These are phyloP conservation scores for Oryza australiensis DNA, from an alignment of 176 grass and related monocot species.

Conservation along the genomic window DNA sequence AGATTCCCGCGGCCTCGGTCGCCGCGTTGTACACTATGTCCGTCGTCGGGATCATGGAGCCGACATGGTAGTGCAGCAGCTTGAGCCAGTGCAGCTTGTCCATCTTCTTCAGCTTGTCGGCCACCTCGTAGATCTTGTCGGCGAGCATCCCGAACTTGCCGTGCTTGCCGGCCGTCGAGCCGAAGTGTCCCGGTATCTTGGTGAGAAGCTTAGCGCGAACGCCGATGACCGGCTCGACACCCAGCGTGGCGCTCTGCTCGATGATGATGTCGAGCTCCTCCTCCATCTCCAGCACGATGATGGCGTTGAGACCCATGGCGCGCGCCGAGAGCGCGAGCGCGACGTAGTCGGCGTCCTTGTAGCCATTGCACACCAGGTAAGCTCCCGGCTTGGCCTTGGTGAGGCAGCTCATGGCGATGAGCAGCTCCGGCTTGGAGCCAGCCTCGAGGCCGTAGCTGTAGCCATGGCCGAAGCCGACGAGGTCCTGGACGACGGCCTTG, in stretches of 20 bases:
- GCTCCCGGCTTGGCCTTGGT: constrained; percentile 6
- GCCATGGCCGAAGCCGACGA: background rate
- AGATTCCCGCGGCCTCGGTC: constrained; percentile 17
- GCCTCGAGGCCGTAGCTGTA: constrained; percentile 32
- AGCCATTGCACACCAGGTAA: constrained; percentile 31
- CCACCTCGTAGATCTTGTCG: constrained; percentile 21
- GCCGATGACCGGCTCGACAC: background rate
- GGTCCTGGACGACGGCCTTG: constrained; percentile 12
- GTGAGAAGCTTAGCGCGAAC: constrained; percentile 27
- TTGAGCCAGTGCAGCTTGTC: constrained; percentile 25
- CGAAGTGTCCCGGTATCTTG: constrained; percentile 12
- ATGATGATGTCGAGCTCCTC: constrained; percentile 39
- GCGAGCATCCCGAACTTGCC: constrained; percentile 31
- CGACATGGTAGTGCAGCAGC: constrained; percentile 40
- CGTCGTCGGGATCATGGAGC: constrained; percentile 34
- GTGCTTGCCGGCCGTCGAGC: constrained; percentile 22
- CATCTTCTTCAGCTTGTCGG: background rate
- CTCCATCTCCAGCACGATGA: constrained; percentile 38
- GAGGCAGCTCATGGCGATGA: constrained; percentile 28
- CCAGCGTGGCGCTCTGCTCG: background rate
- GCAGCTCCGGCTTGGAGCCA: constrained; percentile 33
- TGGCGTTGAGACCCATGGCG: constrained; percentile 10
- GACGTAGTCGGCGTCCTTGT: constrained; percentile 39
- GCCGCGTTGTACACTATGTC: background rate
- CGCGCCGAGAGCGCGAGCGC: constrained; percentile 17